Evolutionary conservation across 2,329 filamentous ascomycete genomes (phyloP).

Genomic region (Fusarium domesticum): DNA sequence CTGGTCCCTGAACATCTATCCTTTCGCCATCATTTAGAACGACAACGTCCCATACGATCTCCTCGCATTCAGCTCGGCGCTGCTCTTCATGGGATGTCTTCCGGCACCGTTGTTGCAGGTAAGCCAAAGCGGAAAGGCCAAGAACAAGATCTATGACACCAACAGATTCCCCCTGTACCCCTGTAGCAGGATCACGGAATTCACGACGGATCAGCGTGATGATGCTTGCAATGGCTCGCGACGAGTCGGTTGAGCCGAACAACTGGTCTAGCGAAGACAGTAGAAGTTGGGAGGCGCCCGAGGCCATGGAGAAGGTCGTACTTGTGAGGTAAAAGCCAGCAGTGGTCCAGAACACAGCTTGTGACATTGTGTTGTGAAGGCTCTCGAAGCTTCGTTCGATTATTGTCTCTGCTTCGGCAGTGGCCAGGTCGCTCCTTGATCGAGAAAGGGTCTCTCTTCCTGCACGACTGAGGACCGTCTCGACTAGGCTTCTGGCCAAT

Average conservation of each 20-base stretch:
- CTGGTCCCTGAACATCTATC: constrained; percentile 47
- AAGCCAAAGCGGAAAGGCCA: constrained; percentile 59
- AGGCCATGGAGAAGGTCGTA: constrained; percentile 52
- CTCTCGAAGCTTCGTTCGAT: constrained; percentile 55
- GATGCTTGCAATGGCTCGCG: constrained; percentile 64
- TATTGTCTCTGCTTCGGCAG: constrained; percentile 53
- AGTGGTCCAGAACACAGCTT: constrained; percentile 59
- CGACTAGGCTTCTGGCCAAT: constrained; percentile 52
- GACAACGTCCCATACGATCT: constrained; percentile 65
- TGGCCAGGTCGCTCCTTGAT: constrained; percentile 46
- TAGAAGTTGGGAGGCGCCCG: constrained; percentile 56
- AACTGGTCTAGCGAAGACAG: constrained; percentile 61
- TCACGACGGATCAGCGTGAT: constrained; percentile 62
- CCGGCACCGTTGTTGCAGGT: constrained; percentile 57
- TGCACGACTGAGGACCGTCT: constrained; percentile 52
- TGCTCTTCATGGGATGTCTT: constrained; percentile 50
- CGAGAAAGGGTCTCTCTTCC: constrained; percentile 48
- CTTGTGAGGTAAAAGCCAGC: constrained; percentile 58
- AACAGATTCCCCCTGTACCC: constrained; percentile 56
- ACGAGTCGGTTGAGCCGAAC: constrained; percentile 67
- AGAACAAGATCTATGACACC: constrained; percentile 59
- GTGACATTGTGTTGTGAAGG: constrained; percentile 56
- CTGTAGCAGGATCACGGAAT: constrained; percentile 61
- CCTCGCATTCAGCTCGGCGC: constrained; percentile 47
- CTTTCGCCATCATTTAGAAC: constrained; percentile 57